These are phyloP conservation scores for Sporobolomyces phaffii DNA, from an alignment of 768 basidiomycete species.

Conservation along the genomic window DNA sequence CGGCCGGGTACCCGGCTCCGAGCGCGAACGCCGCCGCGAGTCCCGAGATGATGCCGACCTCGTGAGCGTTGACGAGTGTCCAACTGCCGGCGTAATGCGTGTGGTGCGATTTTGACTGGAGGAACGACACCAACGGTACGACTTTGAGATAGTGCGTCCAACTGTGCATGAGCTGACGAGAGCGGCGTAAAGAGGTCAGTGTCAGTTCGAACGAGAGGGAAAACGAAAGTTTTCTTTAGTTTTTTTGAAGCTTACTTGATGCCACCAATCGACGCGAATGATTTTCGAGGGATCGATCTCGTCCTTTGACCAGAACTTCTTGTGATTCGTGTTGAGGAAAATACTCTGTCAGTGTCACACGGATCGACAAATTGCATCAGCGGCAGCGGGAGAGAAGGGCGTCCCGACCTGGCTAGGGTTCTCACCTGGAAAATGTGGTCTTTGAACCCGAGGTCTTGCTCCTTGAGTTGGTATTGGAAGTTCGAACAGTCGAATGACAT, in stretches of 20 bases:
- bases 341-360: constrained; percentile 47
- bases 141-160: constrained; percentile 44
- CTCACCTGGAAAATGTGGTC: constrained; percentile 50
- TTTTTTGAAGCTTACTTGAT: constrained; percentile 35
- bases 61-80: constrained; percentile 49
- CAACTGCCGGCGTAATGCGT: constrained; percentile 48
- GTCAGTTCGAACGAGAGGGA: neutral
- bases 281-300: constrained; percentile 50
- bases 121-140: constrained; percentile 47
- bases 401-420: no score
- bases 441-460: constrained; percentile 43
- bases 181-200: neutral
- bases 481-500: constrained; percentile 40
- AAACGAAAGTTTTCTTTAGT: no score
- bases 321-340: constrained; percentile 49
- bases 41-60: constrained; percentile 47
- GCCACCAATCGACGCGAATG: constrained; percentile 49
- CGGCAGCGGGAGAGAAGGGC: neutral
- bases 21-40: constrained; percentile 49
- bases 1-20: constrained; percentile 48
- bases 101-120: constrained; percentile 45
- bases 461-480: constrained; percentile 39
- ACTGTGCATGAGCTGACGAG: constrained; percentile 44
- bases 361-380: no score
- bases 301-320: constrained; percentile 46